Evolutionary conservation across 768 basidiomycete species (phyloP), one percentile per base, ranked within the genome.

Genomic region (Amylocystis lapponica): DNA sequence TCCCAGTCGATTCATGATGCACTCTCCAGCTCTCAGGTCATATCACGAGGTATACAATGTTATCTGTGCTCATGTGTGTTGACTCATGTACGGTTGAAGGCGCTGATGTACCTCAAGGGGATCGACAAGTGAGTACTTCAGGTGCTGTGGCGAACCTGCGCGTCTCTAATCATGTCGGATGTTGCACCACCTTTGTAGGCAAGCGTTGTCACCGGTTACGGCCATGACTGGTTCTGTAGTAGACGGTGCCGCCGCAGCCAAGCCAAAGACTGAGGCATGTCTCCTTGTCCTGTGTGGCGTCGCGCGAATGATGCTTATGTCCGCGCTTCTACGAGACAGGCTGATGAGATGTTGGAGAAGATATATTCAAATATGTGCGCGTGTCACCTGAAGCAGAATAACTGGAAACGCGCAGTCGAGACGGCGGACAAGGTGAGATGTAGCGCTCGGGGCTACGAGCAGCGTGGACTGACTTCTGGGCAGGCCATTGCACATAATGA

Each of bases 361-460:
- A 78, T 90, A 35, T 86, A 91, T 49, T 77, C 85, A 3, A 92
- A 92, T 44, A 85, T 87, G 83, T 78, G 82, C 3, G 86, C 86
- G 5, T 88, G 86, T 52, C 86, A 91, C 58, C 65, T 91, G 55
- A 89, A 87, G 63, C 78, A 78, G 38, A 69, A 70, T 36, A 92
- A 88, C 56, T 92, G 84, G 84, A 76, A 79, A 55, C 78, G 89
- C 12, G 83, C 81, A 0, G 59, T 77, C 39, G 86, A 91, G 52
- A 81, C 86, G n/a, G 86, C 89, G 19, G 80, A 90, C 53, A 85
- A 90, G 72, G 87, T 75, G 33, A 29, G n/a, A n/a, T n/a, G n/a
- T n/a, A n/a, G n/a, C n/a, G n/a, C n/a, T n/a, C n/a, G n/a, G n/a
- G n/a, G n/a, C n/a, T n/a, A n/a, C n/a, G n/a, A n/a, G n/a, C n/a